Evolutionary conservation across 2,329 filamentous ascomycete genomes (phyloP), one percentile per base, ranked within the genome.

Genomic region (Lachnellula occidentalis): DNA sequence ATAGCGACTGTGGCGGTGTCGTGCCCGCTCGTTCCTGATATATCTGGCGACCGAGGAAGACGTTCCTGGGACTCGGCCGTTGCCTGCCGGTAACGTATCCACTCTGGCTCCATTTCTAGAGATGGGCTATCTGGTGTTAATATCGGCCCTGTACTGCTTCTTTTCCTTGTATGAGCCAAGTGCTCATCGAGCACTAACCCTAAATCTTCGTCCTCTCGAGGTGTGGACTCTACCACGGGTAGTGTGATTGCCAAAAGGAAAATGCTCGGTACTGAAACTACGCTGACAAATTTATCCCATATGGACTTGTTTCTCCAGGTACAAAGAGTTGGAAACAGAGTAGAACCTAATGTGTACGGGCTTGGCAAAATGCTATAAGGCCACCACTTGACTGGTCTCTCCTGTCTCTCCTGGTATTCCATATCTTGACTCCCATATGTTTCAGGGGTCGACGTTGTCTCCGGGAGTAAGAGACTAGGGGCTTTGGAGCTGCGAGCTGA

Each of bases 161-260:
- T 58, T 11, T 36, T 42, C 27, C 56, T 51, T 64, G 4, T 74
- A 59, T 48, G 50, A 12, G 27, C 45, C 51, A 41, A 53, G 58
- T 37, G 45, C 39, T 59, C 55, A n/a, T 58, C 54, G 12, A 56
- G 9, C 8, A 58, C 27, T 15, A 53, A 46, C n/a, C 57, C 53
- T 22, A 61, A 53, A 34, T 72, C 69, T 4, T 78, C 75, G 5
- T 71, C 72, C 3, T 75, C 72, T 12, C 83, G 79, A 7, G 79
- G 76, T 19, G 81, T 78, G 1, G 81, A 81, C 64, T 97, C 92
- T 5, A 96, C 89, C 0, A 99, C 91, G 0, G 95, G 94, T 4
- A 99, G 72, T 0, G 94, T 99, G 46, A 94, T 83, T 0, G 92
- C 92, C 4, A 99, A 77, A 2, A 97, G 73, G 58, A 99, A 89